phyloP scores from a whole-genome alignment of 2,329 filamentous ascomycete species.

The Cladosporium halotolerans region DNA sequence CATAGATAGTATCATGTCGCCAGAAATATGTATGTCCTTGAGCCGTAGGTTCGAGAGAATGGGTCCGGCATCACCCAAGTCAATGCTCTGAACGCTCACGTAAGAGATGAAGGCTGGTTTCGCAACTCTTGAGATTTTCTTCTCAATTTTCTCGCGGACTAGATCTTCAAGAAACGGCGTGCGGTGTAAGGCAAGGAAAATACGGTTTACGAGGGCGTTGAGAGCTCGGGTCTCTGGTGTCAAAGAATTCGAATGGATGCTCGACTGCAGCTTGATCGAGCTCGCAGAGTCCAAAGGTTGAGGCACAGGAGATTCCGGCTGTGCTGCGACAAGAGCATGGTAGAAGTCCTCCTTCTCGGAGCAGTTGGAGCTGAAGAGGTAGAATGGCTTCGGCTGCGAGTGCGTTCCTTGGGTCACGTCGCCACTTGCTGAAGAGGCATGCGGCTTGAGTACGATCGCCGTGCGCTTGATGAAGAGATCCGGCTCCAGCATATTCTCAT shows the following conservation, averaged over 20 bases:
- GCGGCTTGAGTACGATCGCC: constrained; percentile 28
- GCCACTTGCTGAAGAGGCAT: constrained; percentile 1
- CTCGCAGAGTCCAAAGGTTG: constrained; percentile 76
- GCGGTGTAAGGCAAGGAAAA: constrained; percentile 84
- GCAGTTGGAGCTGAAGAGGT: constrained; percentile 87
- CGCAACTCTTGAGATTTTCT: constrained; percentile 91
- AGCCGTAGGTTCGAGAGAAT: constrained; percentile 83
- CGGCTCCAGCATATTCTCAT: constrained; percentile 65
- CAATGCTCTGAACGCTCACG: constrained; percentile 73
- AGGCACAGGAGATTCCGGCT: constrained; percentile 60
- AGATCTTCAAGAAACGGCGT: constrained; percentile 74
- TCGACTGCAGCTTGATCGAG: constrained; percentile 83
- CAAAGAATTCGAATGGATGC: constrained; percentile 75
- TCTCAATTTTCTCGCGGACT: constrained; percentile 79
- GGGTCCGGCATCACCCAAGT: constrained; percentile 80
- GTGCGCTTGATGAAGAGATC: constrained; percentile 87
- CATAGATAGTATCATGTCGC: constrained; percentile 78
- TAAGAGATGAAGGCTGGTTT: constrained; percentile 84
- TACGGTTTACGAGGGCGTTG: constrained; percentile 79
- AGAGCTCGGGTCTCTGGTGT: constrained; percentile 87
- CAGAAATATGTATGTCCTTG: constrained; percentile 84
- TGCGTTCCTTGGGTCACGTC: neutral
- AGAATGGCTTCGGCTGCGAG: constrained; percentile 67
- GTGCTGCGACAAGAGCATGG: constrained; percentile 75
- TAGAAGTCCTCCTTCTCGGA: constrained; percentile 99